Base-by-base conservation (phyloP, 257 asterid species). In the Anisodus tanguticus region DNA sequence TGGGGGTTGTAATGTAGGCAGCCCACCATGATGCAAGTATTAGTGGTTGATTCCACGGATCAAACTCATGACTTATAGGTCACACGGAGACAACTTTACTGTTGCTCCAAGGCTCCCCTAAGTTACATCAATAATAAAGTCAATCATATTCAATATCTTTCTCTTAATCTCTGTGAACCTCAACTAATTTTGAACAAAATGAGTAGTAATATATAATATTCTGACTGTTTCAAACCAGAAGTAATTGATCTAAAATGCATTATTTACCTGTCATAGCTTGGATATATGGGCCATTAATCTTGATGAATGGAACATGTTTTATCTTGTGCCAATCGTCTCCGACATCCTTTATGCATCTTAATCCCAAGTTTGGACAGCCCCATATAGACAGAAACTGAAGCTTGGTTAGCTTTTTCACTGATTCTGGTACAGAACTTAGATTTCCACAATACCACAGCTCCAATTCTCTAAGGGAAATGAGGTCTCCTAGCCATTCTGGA, bases 251-350 rank as follows among this genome's bases (percentile, higher is more conserved):
- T 76, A 76, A 6, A 51, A 49, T 76, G 47, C 47, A 76, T 76
- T 12, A 81, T 3, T 60, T 64, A 81, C 84, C 47, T 11, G 84
- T 43, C 16, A 81, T 81, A n/a, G 60, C 76, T 62, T 81, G 84
- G 71, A 81, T 62, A 22, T 60, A 81, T 62, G 84, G 84, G 58
- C 74, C 84, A 81, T 81, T 81, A 43, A 62, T 81, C 84, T 81
- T 62, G 84, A 81, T 62, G 71, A 60, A 81, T 62, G 84, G 84
- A 10, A 81, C 60, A 31, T 81, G 84, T 81, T 81, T 45, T 19
- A 81, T 81, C 41, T 81, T 81, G 45, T 62, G 58, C 84, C 84
- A 81, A 81, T 81, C 76, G 60, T 81, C 60, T 81, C 84, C 84
- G 2, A 6, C 84, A 62, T 35, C 84, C 22, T 81, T 81, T 49